Percentiles rank a stretch among this genome's conserved stretches.
Conservation (phyloP, 306 rosid genomes). For the Cucumis cinereus region DNA sequence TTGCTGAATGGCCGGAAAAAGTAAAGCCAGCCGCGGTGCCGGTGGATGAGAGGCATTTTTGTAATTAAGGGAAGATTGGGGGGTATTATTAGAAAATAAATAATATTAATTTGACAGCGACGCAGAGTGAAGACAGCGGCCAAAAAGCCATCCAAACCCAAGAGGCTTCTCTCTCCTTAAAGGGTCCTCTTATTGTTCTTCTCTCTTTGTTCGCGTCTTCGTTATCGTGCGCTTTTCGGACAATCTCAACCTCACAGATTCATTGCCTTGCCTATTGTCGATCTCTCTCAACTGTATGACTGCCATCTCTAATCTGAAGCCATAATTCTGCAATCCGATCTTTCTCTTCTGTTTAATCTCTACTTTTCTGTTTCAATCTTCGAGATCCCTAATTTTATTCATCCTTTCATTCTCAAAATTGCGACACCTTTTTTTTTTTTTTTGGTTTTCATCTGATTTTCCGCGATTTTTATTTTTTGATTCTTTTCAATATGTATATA, state of each 20-base stretch:
- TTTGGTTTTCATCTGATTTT: background rate
- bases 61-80: conserved; percentile 27
- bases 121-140: conserved; percentile 35
- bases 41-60: background rate
- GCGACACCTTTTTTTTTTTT: background rate
- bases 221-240: conserved; percentile 44
- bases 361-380: background rate
- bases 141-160: conserved; percentile 46
- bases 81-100: conserved; percentile 17
- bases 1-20: background rate
- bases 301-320: conserved; percentile 19
- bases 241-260: conserved; percentile 59
- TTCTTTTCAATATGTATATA: conserved; percentile 11
- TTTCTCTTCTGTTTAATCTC: background rate
- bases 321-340: conserved; percentile 14
- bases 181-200: conserved; percentile 28
- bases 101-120: conserved; percentile 41
- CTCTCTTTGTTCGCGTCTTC: conserved; percentile 27
- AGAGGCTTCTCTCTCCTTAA: conserved; percentile 28
- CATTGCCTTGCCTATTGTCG: conserved; percentile 28
- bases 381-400: conserved; percentile 50
- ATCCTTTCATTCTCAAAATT: background rate
- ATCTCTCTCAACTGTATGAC: conserved; percentile 66
- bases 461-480: background rate
- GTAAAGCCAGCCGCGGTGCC: background rate